Evolutionary conservation across 768 basidiomycete genomes (phyloP).

Genomic region (Chalciporus pseudorubinellus): DNA sequence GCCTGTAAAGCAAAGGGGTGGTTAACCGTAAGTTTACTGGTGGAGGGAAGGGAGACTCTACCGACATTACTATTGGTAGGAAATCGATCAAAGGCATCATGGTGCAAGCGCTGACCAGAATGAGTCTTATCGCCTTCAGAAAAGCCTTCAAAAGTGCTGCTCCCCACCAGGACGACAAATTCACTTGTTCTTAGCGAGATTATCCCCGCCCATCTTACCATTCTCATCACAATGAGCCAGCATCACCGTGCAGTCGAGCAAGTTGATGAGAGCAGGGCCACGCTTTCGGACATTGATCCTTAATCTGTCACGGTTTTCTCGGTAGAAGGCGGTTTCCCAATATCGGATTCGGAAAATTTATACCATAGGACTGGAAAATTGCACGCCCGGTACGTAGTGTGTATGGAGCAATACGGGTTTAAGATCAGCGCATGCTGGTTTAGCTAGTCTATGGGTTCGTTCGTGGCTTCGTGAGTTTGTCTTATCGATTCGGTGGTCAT

Average conservation of each 20-base stretch:
- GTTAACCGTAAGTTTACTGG: not conserved
- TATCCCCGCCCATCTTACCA: too few relatives aligned
- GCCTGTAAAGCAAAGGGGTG: slow-evolving; percentile 6
- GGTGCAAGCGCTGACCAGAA: slow-evolving; percentile 23
- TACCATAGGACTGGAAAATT: slow-evolving; percentile 8
- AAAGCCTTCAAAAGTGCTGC: too few relatives aligned
- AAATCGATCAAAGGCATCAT: slow-evolving; percentile 14
- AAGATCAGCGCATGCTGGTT: not conserved
- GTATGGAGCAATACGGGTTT: slow-evolving; percentile 1
- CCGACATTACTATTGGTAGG: slow-evolving; percentile 8
- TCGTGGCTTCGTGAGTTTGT: too few relatives aligned
- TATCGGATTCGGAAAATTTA: not conserved
- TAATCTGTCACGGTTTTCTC: not conserved
- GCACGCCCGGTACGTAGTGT: slow-evolving; percentile 11
- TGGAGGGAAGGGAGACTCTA: not conserved
- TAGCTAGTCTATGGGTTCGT: not conserved
- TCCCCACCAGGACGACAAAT: not conserved
- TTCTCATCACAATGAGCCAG: too few relatives aligned
- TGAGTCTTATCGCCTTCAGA: not conserved
- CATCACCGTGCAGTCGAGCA: too few relatives aligned
- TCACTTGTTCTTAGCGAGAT: not conserved
- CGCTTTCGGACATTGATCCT: not conserved
- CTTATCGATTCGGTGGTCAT: too few relatives aligned
- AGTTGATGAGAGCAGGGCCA: not conserved
- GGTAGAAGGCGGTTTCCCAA: not conserved